Conservation (phyloP, 352 stramenopile species). For the Phytopythium vexans region DNA sequence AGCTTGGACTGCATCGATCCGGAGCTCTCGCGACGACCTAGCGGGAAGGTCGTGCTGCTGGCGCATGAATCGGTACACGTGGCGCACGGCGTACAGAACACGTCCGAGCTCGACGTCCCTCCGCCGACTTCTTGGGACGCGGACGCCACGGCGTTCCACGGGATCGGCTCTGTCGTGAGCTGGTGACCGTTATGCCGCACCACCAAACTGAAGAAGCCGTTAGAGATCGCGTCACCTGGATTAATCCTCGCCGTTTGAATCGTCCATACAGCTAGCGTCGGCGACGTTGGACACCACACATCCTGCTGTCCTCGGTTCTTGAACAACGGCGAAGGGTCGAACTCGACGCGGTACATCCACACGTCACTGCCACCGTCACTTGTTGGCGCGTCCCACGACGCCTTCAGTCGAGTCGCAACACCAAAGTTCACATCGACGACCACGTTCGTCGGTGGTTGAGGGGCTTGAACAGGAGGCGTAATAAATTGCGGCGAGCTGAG, state of each 20-base stretch:
- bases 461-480: conserved; percentile 71
- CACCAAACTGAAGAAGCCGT: conserved; percentile 54
- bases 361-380: conserved; percentile 60
- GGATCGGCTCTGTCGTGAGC: conserved; percentile 78
- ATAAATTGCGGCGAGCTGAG: conserved; percentile 40
- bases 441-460: conserved; percentile 64
- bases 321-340: conserved; percentile 67
- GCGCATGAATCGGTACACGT: conserved; percentile 32
- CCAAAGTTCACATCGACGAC: conserved; percentile 70
- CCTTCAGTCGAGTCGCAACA: conserved; percentile 65
- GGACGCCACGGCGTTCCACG: conserved; percentile 90
- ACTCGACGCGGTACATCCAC: conserved; percentile 79
- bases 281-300: conserved; percentile 57
- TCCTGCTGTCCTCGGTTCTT: conserved; percentile 55
- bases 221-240: conserved; percentile 30
- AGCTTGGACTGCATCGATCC: conserved; percentile 79
- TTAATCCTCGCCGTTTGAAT: conserved; percentile 31
- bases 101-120: conserved; percentile 24
- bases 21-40: conserved; percentile 38
- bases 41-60: conserved; percentile 13
- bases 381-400: conserved; percentile 38
- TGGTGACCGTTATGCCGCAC: conserved; percentile 46
- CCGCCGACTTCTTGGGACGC: conserved; percentile 78
- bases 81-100: conserved; percentile 64
- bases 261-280: conserved; percentile 55